These are phyloP conservation scores for Hymenoscyphus occultus DNA, from an alignment of 2,329 filamentous ascomycete species.

Conservation along the genomic window DNA sequence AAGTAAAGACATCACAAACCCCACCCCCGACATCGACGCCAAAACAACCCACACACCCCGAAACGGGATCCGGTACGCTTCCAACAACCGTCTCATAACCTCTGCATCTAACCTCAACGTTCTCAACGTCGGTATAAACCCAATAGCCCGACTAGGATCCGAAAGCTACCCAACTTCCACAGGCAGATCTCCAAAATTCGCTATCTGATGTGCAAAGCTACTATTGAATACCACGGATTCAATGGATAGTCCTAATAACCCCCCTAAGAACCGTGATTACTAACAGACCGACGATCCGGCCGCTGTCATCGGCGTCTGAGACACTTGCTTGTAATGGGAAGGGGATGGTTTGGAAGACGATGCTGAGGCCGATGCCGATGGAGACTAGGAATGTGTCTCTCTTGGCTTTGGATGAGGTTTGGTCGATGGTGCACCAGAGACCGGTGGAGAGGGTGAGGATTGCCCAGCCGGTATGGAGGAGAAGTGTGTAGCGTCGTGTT, in stretches of 20 bases:
- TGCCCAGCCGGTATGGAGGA: background rate
- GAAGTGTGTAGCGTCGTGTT: background rate
- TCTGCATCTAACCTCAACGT: background rate
- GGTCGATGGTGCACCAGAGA: background rate
- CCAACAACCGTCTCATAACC: background rate
- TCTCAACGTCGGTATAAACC: background rate
- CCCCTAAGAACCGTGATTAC: background rate
- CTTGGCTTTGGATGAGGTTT: background rate
- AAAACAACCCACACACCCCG: slow-evolving; percentile 35
- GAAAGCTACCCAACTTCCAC: background rate
- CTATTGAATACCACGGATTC: background rate
- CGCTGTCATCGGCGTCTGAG: background rate
- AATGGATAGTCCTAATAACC: background rate
- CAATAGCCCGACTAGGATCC: background rate
- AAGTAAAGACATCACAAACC: background rate
- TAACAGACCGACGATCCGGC: background rate
- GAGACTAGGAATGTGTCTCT: background rate
- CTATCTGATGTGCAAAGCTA: background rate
- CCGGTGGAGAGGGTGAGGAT: background rate
- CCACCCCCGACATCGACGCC: background rate
- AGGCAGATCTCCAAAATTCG: background rate
- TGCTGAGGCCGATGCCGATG: background rate
- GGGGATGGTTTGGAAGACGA: background rate
- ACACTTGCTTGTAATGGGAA: background rate
- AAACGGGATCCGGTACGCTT: background rate